Conservation (phyloP, 805 yeast species). For the Ogataea siamensis region DNA sequence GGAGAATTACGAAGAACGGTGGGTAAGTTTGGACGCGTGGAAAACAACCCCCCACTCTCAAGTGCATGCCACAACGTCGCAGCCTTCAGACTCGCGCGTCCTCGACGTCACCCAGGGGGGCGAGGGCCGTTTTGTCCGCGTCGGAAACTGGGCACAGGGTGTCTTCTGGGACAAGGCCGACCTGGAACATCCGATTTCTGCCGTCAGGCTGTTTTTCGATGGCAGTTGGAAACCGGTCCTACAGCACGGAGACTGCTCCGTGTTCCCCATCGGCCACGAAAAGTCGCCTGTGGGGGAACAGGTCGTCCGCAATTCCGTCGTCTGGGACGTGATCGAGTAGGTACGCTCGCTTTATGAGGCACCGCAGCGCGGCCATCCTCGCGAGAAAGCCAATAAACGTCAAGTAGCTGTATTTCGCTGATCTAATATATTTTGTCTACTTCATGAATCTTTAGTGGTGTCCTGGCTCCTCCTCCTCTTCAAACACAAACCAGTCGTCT, state of each 20-base stretch:
- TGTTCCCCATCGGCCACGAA: constrained; percentile 15
- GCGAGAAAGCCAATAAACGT: no score
- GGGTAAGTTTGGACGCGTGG: constrained; percentile 50
- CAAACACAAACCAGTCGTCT: constrained; percentile 81
- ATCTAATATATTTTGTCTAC: constrained; percentile 5
- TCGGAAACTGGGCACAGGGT: constrained; percentile 56
- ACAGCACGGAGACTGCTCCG: constrained; percentile 19
- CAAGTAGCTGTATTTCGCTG: constrained; percentile 3
- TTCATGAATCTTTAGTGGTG: constrained; percentile 40
- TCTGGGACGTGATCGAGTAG: constrained; percentile 27
- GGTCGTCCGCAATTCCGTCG: constrained; percentile 12
- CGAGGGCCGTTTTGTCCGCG: constrained; percentile 44
- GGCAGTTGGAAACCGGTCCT: constrained; percentile 16
- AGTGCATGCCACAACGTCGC: constrained; percentile 10
- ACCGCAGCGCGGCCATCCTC: no score
- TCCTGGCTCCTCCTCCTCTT: constrained; percentile 55
- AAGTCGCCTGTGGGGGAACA: constrained; percentile 13
- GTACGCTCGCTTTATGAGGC: no score
- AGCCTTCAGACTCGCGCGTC: constrained; percentile 16
- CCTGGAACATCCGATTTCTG: constrained; percentile 24
- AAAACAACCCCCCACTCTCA: constrained; percentile 30
- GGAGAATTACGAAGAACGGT: constrained; percentile 50
- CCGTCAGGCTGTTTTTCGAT: constrained; percentile 20
- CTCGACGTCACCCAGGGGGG: constrained; percentile 26
- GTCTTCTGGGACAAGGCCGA: constrained; percentile 36